Evolutionary conservation across 192 early-diverging fungal genomes (phyloP), one percentile per base, ranked within the genome.

Genomic region (Rhizophagus clarus): DNA sequence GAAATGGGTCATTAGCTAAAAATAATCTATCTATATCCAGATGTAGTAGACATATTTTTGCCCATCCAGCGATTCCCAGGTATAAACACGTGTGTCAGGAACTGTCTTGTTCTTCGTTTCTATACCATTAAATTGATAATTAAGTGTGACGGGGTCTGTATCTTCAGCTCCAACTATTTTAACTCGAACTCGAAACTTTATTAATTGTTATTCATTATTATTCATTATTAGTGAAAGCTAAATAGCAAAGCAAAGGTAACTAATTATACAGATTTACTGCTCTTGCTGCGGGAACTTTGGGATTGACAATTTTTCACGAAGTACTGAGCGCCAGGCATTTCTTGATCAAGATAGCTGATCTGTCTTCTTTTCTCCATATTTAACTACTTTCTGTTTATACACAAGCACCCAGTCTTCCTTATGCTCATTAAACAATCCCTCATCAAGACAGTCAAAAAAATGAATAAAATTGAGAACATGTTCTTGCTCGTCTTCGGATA

Each of bases 311-410:
- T 20, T 1, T 76, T 51, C 73, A 28, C 29, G 73, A 28, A 75
- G 73, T 75, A 22, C 31, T 75, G 73, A 47, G 31, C 74, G 37
- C 56, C 74, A 37, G 74, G 61, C 29, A 75, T 75, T 76, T 76
- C 24, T 0, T 10, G 15, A 0, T 76, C 22, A 6, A 63, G 61
- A 0, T 63, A 64, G 74, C n/a, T 76, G 15, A 34, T 76, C n/a
- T 76, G 61, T 40, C 14, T 62, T 37, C 26, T 40, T 22, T 34
- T 45, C 17, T 63, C 60, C 74, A 76, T 62, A 76, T 29, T 76
- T 2, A 37, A 62, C n/a, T 2, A 76, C 74, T 4, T 40, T 76
- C 60, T 76, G 32, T 12, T 73, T 17, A 26, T 73, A 56, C 15
- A 76, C 31, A 4, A 76, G 24, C 8, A 26, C 29, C 63, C 63